A percentile compares a stretch with the other conserved stretches of the same genome.
Conservation (phyloP, 805 yeast species). For the Starmerella geochares region DNA sequence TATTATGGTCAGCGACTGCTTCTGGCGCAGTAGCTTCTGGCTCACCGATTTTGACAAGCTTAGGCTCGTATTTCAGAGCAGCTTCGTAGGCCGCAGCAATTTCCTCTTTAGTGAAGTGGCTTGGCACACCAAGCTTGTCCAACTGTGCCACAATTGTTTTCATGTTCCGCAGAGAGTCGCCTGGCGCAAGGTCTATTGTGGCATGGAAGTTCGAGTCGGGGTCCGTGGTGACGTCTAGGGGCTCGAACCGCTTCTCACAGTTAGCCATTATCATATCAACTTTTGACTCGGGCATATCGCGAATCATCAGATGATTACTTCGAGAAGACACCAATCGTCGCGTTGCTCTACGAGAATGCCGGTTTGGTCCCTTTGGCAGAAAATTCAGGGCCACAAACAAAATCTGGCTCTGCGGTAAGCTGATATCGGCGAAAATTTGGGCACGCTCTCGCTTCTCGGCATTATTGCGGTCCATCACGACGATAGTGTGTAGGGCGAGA, state of each 20-base stretch:
- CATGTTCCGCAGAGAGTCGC: background rate
- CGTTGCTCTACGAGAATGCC: background rate
- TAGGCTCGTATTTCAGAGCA: background rate
- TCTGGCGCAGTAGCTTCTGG: background rate
- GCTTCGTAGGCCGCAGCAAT: background rate
- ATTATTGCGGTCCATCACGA: conserved; percentile 4
- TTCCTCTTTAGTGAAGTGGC: background rate
- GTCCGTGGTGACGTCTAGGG: background rate
- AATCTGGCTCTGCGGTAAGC: background rate
- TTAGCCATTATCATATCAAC: background rate
- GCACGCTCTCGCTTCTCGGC: conserved; percentile 1
- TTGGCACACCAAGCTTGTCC: background rate
- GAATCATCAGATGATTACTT: background rate
- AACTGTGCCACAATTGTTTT: background rate
- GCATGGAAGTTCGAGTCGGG: background rate
- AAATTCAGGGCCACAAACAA: conserved; percentile 2
- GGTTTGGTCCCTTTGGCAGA: background rate
- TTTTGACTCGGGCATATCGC: background rate
- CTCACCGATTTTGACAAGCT: background rate
- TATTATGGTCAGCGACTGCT: no score
- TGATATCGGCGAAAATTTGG: background rate
- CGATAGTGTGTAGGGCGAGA: background rate
- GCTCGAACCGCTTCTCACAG: conserved; percentile 1
- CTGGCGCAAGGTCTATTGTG: background rate
- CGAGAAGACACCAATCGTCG: background rate